phyloP scores from a whole-genome alignment of 805 yeast species.

The Sugiyamaella smithiae region DNA sequence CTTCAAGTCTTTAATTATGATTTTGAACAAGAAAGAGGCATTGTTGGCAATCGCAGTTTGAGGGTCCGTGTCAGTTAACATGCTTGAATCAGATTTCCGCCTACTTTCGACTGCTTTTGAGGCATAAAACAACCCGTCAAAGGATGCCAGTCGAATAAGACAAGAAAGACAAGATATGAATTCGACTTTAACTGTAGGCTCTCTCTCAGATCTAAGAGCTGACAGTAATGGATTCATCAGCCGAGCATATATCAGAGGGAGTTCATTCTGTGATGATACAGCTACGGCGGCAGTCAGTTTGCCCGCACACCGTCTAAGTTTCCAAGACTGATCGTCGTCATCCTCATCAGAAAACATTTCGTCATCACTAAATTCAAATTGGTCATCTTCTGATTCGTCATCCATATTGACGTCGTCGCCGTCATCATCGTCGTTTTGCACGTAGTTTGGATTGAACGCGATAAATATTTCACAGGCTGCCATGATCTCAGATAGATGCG shows the following conservation, averaged over 20 bases:
- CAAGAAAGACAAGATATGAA: constrained; percentile 44
- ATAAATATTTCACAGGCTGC: constrained; percentile 35
- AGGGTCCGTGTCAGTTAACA: constrained; percentile 28
- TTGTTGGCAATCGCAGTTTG: constrained; percentile 10
- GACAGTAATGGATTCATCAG: constrained; percentile 44
- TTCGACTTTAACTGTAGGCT: constrained; percentile 50
- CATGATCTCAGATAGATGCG: constrained; percentile 32
- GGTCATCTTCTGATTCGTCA: constrained; percentile 35
- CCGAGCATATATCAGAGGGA: constrained; percentile 31
- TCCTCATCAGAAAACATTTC: constrained; percentile 38
- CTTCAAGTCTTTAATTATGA: constrained; percentile 13
- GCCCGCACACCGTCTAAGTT: constrained; percentile 53
- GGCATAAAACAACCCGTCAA: constrained; percentile 40
- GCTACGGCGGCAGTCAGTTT: constrained; percentile 42
- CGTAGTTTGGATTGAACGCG: constrained; percentile 47
- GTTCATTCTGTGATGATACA: constrained; percentile 36
- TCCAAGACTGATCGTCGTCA: constrained; percentile 60
- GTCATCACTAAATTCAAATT: constrained; percentile 31
- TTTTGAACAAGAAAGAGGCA: constrained; percentile 13
- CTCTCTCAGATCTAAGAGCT: constrained; percentile 34
- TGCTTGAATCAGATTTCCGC: constrained; percentile 29
- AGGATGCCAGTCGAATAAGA: constrained; percentile 40
- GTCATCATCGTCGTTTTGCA: constrained; percentile 22
- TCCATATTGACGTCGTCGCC: constrained; percentile 34
- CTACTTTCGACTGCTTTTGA: constrained; percentile 20